Percentiles rank a stretch among this genome's conserved stretches.
Conservation (phyloP, 73 alveolate species). For the Effrenium voratum region DNA sequence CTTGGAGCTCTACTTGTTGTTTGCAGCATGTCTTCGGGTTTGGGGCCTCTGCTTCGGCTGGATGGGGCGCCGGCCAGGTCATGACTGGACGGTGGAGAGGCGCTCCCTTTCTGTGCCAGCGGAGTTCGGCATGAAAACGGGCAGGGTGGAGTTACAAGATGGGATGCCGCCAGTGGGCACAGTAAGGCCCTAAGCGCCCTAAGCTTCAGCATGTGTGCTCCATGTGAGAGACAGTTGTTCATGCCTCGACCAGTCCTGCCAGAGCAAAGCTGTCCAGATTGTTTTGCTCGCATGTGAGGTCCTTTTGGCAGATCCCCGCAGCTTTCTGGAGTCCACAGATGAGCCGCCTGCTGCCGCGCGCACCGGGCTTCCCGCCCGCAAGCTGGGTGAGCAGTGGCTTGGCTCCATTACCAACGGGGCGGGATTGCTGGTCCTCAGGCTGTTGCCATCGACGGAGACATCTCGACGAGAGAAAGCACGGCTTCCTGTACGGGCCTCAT, state of each 20-base stretch:
- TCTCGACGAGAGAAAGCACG: slow-evolving; percentile 73
- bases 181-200: background rate
- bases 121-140: background rate
- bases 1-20: no score
- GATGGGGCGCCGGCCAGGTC: background rate
- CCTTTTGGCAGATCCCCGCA: slow-evolving; percentile 66
- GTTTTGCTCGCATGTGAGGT: background rate
- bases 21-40: background rate
- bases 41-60: background rate
- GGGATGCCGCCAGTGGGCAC: slow-evolving; percentile 51
- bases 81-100: slow-evolving; percentile 69
- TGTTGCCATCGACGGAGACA: slow-evolving; percentile 31
- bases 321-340: slow-evolving; percentile 16
- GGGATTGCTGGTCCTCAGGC: background rate
- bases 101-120: background rate
- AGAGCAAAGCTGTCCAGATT: background rate
- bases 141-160: slow-evolving; percentile 33
- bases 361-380: background rate
- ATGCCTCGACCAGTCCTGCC: background rate
- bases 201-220: no score
- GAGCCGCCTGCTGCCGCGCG: slow-evolving; percentile 65
- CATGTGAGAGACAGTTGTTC: background rate
- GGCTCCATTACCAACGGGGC: background rate
- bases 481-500: slow-evolving; percentile 27
- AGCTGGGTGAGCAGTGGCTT: background rate